Evolutionary conservation across 2,329 filamentous ascomycete genomes (phyloP), one percentile per base, ranked within the genome.

Genomic region (Mariannaea sp.): DNA sequence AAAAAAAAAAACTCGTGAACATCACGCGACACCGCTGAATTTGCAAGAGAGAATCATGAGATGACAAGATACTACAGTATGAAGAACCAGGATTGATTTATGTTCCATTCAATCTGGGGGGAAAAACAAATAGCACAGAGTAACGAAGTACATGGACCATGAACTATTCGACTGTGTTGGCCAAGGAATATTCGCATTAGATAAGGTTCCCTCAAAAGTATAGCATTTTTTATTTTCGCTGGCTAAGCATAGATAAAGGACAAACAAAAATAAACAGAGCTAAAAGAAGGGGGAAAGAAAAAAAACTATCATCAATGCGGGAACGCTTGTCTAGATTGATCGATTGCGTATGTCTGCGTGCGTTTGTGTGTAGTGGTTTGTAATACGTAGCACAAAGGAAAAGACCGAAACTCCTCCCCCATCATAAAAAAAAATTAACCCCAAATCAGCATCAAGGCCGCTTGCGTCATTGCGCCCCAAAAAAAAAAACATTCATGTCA

Each of bases 181-280:
- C 19, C 22, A 16, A 12, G 17, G 22, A 52, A 36, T 24, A 9
- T 7, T 29, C 13, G 7, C n/a, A n/a, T n/a, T n/a, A n/a, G n/a
- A n/a, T n/a, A n/a, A n/a, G n/a, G n/a, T n/a, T n/a, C n/a, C n/a
- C n/a, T n/a, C 19, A 45, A 52, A 47, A 22, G 24, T 10, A 40
- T 29, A 41, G 14, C 17, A 32, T 36, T 27, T 40, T 35, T 52
- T 51, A 39, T 16, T 35, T 52, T 35, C 20, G 24, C 33, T 52
- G 7, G 42, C 49, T 47, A 39, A 17, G 8, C 8, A 24, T 24
- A 8, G 22, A 24, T 5, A 29, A 45, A 22, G 41, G 20, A 44
- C 20, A 38, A 16, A 14, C 29, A 42, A 16, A 17, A 9, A 24
- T 42, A 42, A 9, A 24, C 22, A 24, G 22, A 24, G 5, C 5